Conservation (phyloP, 208 protist genomes). For the Leishmania mexicana region DNA sequence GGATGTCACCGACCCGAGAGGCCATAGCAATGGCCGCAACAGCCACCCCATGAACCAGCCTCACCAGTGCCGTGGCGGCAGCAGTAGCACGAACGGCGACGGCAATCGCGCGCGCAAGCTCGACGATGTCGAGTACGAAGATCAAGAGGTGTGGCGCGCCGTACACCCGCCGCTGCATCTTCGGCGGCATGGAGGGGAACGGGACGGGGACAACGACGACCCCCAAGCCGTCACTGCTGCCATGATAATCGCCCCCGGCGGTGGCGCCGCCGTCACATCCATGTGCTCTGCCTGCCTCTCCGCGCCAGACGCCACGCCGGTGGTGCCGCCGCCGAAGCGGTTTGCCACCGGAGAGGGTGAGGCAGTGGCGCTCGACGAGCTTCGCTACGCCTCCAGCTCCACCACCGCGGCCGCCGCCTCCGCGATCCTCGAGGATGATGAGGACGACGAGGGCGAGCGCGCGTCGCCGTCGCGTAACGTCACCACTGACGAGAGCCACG, state of each 20-base stretch:
- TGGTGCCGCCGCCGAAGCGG: slow-evolving; percentile 29
- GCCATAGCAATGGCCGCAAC: not conserved
- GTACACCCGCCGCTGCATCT: not conserved
- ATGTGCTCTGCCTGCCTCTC: slow-evolving; percentile 1
- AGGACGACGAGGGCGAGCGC: slow-evolving; percentile 2
- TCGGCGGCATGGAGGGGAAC: not conserved
- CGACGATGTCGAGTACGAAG: slow-evolving; percentile 23
- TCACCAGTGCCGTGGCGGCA: not conserved
- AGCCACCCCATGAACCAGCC: not conserved
- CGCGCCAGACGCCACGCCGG: slow-evolving; percentile 19
- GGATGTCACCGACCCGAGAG: not conserved
- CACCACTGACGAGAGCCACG: not conserved
- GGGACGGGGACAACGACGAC: not conserved
- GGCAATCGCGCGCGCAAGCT: slow-evolving; percentile 1
- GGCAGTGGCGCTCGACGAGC: slow-evolving; percentile 7
- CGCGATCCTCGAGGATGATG: not conserved
- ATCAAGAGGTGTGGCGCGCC: slow-evolving; percentile 9
- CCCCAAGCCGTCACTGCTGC: not conserved
- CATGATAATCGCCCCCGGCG: not conserved
- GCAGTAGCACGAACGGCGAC: not conserved
- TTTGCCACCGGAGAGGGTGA: slow-evolving; percentile 26
- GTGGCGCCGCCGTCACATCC: not conserved
- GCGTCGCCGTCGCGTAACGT: not conserved
- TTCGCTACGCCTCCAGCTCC: slow-evolving; percentile 7
- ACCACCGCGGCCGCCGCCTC: not conserved